phyloP scores from a whole-genome alignment of 257 asterid genomes.

The Solanum commersonii region DNA sequence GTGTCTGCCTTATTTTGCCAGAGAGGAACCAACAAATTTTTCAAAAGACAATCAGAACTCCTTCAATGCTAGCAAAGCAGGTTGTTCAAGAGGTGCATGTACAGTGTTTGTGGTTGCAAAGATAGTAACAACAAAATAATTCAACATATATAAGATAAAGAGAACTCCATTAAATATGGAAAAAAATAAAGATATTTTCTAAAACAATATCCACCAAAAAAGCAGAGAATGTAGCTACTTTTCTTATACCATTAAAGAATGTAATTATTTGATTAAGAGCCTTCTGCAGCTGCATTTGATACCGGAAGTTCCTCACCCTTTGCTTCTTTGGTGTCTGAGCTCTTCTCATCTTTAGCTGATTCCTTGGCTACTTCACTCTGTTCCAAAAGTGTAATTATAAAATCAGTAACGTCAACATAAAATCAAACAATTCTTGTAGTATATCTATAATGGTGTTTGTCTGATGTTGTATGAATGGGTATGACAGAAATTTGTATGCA shows the following conservation, averaged over 20 bases:
- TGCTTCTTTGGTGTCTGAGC: constrained; percentile 8
- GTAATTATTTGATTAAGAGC: not conserved
- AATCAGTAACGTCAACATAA: not conserved
- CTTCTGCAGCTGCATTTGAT: not conserved
- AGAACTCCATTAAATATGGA: not conserved
- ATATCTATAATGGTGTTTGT: too few relatives aligned
- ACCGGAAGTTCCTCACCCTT: not conserved
- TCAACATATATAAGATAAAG: not conserved
- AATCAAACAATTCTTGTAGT: too few relatives aligned
- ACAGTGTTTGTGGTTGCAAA: not conserved
- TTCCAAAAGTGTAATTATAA: not conserved
- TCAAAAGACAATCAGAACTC: not conserved
- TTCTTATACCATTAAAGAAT: not conserved
- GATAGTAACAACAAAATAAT: not conserved
- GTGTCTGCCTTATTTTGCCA: not conserved
- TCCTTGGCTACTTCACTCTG: constrained; percentile 5
- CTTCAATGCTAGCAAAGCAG: not conserved
- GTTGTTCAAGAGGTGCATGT: not conserved
- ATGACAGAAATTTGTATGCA: too few relatives aligned
- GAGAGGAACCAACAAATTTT: not conserved
- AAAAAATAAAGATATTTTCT: not conserved
- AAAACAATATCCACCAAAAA: not conserved
- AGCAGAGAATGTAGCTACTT: not conserved
- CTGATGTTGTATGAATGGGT: too few relatives aligned
- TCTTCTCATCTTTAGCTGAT: constrained; percentile 9